A percentile compares a stretch with the other conserved stretches of the same genome.
Evolutionary conservation across 805 yeast species (phyloP).

Genomic region (Candida ulmi): DNA sequence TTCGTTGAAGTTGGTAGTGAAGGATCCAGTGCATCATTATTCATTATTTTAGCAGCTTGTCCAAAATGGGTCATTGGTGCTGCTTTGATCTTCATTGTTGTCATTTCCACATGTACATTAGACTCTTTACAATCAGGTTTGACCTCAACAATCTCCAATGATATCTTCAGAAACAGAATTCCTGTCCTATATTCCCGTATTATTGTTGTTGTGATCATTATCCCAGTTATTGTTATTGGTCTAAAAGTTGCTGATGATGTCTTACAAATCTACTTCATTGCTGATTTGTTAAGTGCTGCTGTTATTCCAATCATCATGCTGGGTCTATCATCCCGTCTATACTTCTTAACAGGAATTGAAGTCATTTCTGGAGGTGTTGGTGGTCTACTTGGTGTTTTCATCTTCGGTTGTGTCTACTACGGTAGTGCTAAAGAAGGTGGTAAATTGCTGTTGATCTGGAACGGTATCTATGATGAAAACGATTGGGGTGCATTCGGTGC

Average conservation of each 20-base stretch:
- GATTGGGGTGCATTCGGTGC: constrained; percentile 98
- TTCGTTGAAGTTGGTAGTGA: constrained; percentile 38
- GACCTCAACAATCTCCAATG: constrained; percentile 86
- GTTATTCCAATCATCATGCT: constrained; percentile 79
- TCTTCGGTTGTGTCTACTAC: constrained; percentile 81
- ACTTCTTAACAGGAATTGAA: constrained; percentile 74
- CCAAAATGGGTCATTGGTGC: constrained; percentile 86
- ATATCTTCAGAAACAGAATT: constrained; percentile 77
- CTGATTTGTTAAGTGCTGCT: constrained; percentile 83
- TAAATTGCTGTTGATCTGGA: constrained; percentile 62
- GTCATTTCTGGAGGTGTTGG: constrained; percentile 81
- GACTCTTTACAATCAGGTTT: constrained; percentile 86
- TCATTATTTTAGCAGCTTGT: constrained; percentile 61
- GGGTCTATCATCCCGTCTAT: constrained; percentile 64
- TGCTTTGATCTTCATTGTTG: constrained; percentile 65
- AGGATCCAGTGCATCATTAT: constrained; percentile 66
- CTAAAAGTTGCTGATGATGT: constrained; percentile 76
- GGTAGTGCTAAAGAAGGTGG: constrained; percentile 73
- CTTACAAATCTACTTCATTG: constrained; percentile 81
- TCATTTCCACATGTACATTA: constrained; percentile 81
- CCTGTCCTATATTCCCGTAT: constrained; percentile 60
- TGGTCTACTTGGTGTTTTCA: constrained; percentile 71
- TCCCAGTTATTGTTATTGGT: constrained; percentile 86
- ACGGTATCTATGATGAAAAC: constrained; percentile 65
- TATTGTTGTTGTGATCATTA: constrained; percentile 68